Base-by-base conservation (phyloP, 108 stramenopile species). In the Cyclostephanos tholiformis region DNA sequence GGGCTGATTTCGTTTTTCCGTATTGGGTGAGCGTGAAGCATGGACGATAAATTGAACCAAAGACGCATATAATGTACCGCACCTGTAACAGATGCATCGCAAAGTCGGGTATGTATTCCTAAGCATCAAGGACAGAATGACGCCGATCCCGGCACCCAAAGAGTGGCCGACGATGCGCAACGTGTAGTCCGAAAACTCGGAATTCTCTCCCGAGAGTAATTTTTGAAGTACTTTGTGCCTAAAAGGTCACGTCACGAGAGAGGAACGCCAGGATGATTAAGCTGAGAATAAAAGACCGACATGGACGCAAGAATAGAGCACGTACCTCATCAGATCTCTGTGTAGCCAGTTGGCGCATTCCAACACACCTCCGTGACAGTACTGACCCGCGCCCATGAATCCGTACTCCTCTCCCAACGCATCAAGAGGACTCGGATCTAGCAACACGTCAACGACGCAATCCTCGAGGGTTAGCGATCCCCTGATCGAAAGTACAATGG, bases 401-500 rank as follows among this genome's bases (percentile, higher is more conserved):
- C 92, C 95, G 77, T 86, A 96, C 53, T 92, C 80, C 50, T 84
- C 71, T 32, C 92, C 95, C 32, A 91, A 57, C 4, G 73, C 67
- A 36, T 95, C 91, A 22, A 97, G 70, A 14, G 90, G 80, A 60
- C 83, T 85, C 16, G 97, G 95, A 58, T 97, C 92, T 14, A 96
- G 82, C 25, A 91, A 72, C 0, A 91, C 95, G 74, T 99, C 98
- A 13, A 91, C 93, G n/a, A 99, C 80, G 70, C 94, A 91, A 71
- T 99, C 98, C 68, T 98, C 98, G 44, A 99, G 61, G 39, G 91
- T 93, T 67, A 99, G 84, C 38, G 96, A 97, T 49, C 98, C 98
- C 38, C 98, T 81, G 26, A 99, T 91, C 19, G 93, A 84, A 2
- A 99, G 62, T n/a, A 99, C 96, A 14, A 98, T 83, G 9, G 85